phyloP scores from a whole-genome alignment of 2,329 filamentous ascomycete species.

The Colletotrichum gloeosporioides region DNA sequence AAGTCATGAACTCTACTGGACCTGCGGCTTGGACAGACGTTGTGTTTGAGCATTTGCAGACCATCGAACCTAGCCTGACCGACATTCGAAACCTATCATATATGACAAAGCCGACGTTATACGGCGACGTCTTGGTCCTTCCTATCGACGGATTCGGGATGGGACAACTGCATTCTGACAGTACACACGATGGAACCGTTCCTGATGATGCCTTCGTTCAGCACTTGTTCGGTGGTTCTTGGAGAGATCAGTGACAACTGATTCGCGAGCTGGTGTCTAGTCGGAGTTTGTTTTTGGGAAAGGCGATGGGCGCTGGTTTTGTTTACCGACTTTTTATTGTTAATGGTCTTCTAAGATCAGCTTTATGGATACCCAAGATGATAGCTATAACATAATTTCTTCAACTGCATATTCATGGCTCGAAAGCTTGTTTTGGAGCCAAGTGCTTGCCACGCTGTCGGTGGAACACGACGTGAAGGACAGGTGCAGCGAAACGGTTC shows the following conservation, averaged over 20 bases:
- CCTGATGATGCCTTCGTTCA: slow-evolving; percentile 29
- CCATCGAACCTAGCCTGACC: slow-evolving; percentile 24
- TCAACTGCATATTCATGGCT: not conserved
- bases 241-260: not conserved
- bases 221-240: slow-evolving; percentile 26
- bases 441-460: not conserved
- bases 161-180: slow-evolving; percentile 30
- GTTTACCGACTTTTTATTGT: accelerated
- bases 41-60: slow-evolving; percentile 31
- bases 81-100: slow-evolving; percentile 1
- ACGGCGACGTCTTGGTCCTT: slow-evolving; percentile 27
- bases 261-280: not conserved
- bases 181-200: slow-evolving; percentile 30
- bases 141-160: slow-evolving; percentile 33
- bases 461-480: not conserved
- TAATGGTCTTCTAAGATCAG: not conserved
- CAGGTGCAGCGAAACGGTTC: not conserved
- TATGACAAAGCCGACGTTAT: slow-evolving; percentile 20
- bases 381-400: not conserved
- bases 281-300: not conserved
- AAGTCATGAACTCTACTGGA: slow-evolving; percentile 36
- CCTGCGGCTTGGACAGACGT: slow-evolving; percentile 37
- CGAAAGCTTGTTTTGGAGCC: not conserved
- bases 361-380: not conserved
- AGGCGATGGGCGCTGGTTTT: not conserved